Conservation (phyloP, 2,329 filamentous ascomycete genomes). For the Aureobasidium musti region DNA sequence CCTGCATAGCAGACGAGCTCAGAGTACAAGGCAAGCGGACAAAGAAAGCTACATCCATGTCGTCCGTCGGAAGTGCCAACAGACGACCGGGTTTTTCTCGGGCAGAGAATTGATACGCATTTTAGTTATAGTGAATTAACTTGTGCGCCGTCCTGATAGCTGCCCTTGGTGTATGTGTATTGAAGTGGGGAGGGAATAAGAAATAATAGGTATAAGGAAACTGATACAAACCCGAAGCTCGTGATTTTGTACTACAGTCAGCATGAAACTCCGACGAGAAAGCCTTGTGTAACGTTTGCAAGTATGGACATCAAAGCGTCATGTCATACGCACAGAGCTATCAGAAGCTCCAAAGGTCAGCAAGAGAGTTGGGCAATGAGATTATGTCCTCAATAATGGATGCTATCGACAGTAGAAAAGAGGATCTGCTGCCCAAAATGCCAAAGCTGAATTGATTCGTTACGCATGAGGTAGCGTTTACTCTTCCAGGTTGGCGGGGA, state of each 20-base stretch:
- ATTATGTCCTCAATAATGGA: conserved; percentile 26
- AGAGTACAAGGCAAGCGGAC: conserved; percentile 13
- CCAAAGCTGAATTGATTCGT: conserved; percentile 19
- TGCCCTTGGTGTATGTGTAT: conserved; percentile 9
- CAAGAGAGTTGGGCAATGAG: conserved; percentile 1
- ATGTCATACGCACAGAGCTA: background rate
- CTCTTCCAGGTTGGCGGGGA: conserved; percentile 54
- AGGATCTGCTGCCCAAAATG: conserved; percentile 1
- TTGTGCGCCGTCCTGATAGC: conserved; percentile 28
- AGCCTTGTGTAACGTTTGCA: background rate
- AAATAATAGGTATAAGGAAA: background rate
- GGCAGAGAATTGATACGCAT: conserved; percentile 28
- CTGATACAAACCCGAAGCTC: background rate
- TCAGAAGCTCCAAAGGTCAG: background rate
- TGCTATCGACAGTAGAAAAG: conserved; percentile 27
- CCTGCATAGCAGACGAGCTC: conserved; percentile 26
- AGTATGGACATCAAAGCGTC: background rate
- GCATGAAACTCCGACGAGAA: background rate
- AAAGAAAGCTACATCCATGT: conserved; percentile 22
- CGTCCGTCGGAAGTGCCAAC: conserved; percentile 24
- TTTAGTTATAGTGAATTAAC: conserved; percentile 26
- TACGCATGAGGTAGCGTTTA: conserved; percentile 38
- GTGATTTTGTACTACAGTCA: too few relatives aligned
- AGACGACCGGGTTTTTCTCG: conserved; percentile 20
- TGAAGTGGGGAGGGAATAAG: background rate